Conservation (phyloP, 805 yeast species). For the Scheffersomyces amazonensis region DNA sequence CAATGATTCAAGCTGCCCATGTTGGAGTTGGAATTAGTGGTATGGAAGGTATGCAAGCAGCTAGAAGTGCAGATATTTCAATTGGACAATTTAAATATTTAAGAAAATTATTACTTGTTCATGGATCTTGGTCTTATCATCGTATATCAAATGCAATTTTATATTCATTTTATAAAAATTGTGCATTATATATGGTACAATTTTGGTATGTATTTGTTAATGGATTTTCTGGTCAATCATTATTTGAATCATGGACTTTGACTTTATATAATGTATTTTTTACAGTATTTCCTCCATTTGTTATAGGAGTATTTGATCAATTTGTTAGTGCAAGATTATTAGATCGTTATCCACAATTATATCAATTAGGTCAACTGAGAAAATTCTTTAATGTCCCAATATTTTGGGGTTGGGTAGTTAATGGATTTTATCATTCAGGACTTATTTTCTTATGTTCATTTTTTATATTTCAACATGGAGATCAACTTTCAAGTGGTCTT, state of each 20-base stretch:
- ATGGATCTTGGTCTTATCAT: conserved; percentile 97
- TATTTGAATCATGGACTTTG: conserved; percentile 96
- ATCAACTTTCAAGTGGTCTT: conserved; percentile 62
- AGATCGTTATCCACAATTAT: conserved; percentile 89
- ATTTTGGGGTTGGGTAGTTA: conserved; percentile 96
- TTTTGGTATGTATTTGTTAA: conserved; percentile 96
- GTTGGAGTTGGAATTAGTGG: conserved; percentile 99
- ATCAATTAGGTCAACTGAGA: conserved; percentile 85
- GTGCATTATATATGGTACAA: conserved; percentile 95
- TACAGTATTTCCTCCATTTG: conserved; percentile 94
- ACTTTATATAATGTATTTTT: conserved; percentile 93
- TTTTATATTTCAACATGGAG: conserved; percentile 66
- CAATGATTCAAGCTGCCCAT: conserved; percentile 99
- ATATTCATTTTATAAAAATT: conserved; percentile 93
- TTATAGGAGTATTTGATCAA: conserved; percentile 94
- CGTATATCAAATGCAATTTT: conserved; percentile 89
- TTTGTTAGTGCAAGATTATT: conserved; percentile 87
- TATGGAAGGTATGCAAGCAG: conserved; percentile 99
- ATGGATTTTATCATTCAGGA: conserved; percentile 93
- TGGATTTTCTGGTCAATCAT: conserved; percentile 92
- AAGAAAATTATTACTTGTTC: conserved; percentile 81
- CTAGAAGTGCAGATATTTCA: conserved; percentile 95
- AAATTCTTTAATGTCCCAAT: conserved; percentile 85
- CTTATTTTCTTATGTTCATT: conserved; percentile 72
- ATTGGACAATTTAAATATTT: conserved; percentile 93